Conservation (phyloP, 495 filamentous ascomycete species). For the Neurospora sublineolata region DNA sequence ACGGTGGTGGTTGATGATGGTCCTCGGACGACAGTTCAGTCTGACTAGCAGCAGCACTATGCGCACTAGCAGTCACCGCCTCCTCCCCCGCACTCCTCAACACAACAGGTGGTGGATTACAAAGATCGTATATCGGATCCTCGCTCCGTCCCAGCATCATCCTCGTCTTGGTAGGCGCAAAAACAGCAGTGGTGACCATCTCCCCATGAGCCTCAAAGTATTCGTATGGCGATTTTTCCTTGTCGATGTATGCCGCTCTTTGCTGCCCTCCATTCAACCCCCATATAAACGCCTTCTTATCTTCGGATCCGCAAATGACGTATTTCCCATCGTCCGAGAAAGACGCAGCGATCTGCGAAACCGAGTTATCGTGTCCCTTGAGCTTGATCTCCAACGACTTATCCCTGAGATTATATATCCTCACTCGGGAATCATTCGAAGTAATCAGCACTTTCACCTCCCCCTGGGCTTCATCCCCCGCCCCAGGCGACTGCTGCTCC, state of each 20-base stretch:
- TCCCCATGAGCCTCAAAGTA: slow-evolving; percentile 81
- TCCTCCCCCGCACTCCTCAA: slow-evolving; percentile 71
- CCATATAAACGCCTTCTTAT: slow-evolving; percentile 85
- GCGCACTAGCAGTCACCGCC: slow-evolving; percentile 20
- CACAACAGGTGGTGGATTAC: slow-evolving; percentile 87
- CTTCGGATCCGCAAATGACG: slow-evolving; percentile 89
- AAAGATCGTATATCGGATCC: slow-evolving; percentile 90
- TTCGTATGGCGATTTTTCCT: slow-evolving; percentile 71
- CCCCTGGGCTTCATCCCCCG: slow-evolving; percentile 23
- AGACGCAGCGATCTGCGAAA: slow-evolving; percentile 77
- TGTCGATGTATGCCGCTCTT: slow-evolving; percentile 44
- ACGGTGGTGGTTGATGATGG: background rate
- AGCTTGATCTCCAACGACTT: slow-evolving; percentile 81
- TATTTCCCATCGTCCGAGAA: slow-evolving; percentile 84
- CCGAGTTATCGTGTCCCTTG: slow-evolving; percentile 85
- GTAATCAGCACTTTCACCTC: slow-evolving; percentile 82
- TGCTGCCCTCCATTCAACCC: slow-evolving; percentile 41
- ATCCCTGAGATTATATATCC: slow-evolving; percentile 77
- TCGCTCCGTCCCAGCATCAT: slow-evolving; percentile 68
- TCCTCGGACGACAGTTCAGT: slow-evolving; percentile 17
- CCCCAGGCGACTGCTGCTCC: background rate
- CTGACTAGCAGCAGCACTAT: slow-evolving; percentile 21
- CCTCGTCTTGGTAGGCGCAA: slow-evolving; percentile 70
- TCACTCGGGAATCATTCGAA: slow-evolving; percentile 90
- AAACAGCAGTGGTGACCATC: slow-evolving; percentile 75